These are phyloP conservation scores for Naematelia aurantialba DNA, from an alignment of 768 basidiomycete genomes.

Conservation along the genomic window DNA sequence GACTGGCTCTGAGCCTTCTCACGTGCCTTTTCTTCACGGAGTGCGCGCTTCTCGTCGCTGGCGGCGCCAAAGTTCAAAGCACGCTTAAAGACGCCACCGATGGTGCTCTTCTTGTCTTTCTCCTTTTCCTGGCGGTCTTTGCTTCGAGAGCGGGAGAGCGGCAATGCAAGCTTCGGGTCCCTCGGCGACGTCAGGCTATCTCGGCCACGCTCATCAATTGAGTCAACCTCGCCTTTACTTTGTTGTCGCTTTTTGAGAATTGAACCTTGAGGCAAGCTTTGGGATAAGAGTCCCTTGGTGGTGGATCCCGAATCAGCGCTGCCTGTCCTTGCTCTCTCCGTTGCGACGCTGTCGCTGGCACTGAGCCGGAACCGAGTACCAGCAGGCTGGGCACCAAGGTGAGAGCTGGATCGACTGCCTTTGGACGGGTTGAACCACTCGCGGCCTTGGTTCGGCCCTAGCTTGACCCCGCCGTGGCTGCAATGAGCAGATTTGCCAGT, in stretches of 20 bases:
- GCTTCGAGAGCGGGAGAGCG: slow-evolving; percentile 12
- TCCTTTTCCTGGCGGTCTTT: slow-evolving; percentile 17
- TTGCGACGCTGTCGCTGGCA: slow-evolving; percentile 2
- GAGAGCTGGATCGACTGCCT: background rate
- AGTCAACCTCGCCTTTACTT: background rate
- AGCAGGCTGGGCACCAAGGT: background rate
- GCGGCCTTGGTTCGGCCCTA: slow-evolving; percentile 1
- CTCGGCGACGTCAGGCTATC: background rate
- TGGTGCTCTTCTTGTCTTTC: slow-evolving; percentile 34
- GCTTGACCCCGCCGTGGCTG: slow-evolving; percentile 45
- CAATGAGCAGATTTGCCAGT: slow-evolving; percentile 36
- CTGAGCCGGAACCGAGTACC: slow-evolving; percentile 3
- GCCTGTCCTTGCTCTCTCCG: background rate
- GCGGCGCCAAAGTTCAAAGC: slow-evolving; percentile 20
- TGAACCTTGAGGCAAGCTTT: background rate
- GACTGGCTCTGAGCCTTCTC: slow-evolving; percentile 20
- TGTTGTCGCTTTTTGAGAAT: background rate
- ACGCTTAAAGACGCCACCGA: slow-evolving; percentile 43
- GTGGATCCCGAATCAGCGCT: slow-evolving; percentile 14
- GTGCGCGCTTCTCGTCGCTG: slow-evolving; percentile 29
- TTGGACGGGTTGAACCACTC: background rate
- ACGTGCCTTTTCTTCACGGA: slow-evolving; percentile 36
- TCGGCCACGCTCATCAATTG: background rate
- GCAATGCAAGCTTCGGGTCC: slow-evolving; percentile 1
- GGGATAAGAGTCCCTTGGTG: background rate